Evolutionary conservation across 1,284 basidiomycete genomes (phyloP).

Genomic region (Laetiporus sulphureus): DNA sequence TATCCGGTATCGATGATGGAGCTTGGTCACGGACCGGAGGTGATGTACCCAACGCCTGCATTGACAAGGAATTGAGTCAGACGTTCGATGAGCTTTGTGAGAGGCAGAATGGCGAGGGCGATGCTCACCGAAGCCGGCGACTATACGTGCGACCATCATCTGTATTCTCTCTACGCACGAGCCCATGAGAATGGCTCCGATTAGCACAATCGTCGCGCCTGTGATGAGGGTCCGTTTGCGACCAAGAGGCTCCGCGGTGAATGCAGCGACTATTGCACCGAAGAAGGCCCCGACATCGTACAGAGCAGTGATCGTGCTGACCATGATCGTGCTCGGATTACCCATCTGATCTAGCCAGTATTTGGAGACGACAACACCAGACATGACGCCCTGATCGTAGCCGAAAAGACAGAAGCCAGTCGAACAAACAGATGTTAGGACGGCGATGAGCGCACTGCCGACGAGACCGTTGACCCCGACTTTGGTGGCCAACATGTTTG

Average conservation of each 20-base stretch:
- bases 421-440: constrained; percentile 8
- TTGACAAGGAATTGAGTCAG: no score
- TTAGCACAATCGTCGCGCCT: constrained; percentile 35
- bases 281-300: constrained; percentile 23
- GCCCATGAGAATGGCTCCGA: constrained; percentile 29
- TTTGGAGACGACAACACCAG: constrained; percentile 36
- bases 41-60: constrained; percentile 11
- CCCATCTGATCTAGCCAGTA: constrained; percentile 36
- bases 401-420: constrained; percentile 36
- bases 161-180: constrained; percentile 18
- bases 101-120: background rate
- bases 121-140: constrained; percentile 38
- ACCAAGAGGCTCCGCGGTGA: constrained; percentile 26
- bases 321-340: constrained; percentile 36
- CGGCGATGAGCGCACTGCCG: constrained; percentile 6
- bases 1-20: background rate
- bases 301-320: constrained; percentile 34
- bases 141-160: constrained; percentile 44
- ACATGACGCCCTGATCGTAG: constrained; percentile 44
- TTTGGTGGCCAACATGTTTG: constrained; percentile 3
- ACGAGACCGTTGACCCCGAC: constrained; percentile 1
- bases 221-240: constrained; percentile 33
- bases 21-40: constrained; percentile 5
- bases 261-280: constrained; percentile 9
- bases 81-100: no score